These are phyloP conservation scores for Tricholoma hemisulphureum DNA, from an alignment of 768 basidiomycete genomes.

Conservation along the genomic window DNA sequence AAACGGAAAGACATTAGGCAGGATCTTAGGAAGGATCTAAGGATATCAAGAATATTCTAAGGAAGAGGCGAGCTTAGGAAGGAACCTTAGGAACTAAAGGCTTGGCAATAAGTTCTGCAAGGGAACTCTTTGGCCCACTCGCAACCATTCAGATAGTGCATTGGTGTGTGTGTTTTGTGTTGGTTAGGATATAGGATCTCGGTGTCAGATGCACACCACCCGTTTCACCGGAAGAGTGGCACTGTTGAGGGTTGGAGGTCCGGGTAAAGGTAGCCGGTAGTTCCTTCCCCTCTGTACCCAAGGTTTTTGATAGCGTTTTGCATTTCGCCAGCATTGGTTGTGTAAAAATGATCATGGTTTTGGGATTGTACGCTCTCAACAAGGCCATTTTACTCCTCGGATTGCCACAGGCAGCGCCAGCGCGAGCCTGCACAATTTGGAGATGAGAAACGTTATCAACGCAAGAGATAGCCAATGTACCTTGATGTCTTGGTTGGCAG, in stretches of 20 bases:
- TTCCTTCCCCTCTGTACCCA: conserved; percentile 15
- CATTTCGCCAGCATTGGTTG: conserved; percentile 9
- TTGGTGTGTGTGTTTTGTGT: no score
- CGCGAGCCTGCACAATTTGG: background rate
- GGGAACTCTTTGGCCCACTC: no score
- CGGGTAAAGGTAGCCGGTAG: conserved; percentile 15
- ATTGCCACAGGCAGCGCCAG: conserved; percentile 8
- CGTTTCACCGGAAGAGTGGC: no score
- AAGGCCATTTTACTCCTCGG: conserved; percentile 7
- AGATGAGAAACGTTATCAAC: background rate
- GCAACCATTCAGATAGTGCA: no score
- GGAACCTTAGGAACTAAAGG: no score
- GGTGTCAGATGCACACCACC: no score
- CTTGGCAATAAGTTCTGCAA: no score
- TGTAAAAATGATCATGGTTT: conserved; percentile 13
- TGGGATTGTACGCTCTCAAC: conserved; percentile 1
- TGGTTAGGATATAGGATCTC: no score
- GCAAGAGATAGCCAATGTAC: background rate
- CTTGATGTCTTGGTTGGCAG: background rate
- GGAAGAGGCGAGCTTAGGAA: no score
- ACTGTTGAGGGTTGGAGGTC: conserved; percentile 6
- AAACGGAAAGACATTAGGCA: no score
- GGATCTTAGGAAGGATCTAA: no score
- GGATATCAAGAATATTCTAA: no score
- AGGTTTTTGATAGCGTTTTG: conserved; percentile 8